phyloP scores from a whole-genome alignment of 2,329 filamentous ascomycete species.

The Colletotrichum brevisporum region DNA sequence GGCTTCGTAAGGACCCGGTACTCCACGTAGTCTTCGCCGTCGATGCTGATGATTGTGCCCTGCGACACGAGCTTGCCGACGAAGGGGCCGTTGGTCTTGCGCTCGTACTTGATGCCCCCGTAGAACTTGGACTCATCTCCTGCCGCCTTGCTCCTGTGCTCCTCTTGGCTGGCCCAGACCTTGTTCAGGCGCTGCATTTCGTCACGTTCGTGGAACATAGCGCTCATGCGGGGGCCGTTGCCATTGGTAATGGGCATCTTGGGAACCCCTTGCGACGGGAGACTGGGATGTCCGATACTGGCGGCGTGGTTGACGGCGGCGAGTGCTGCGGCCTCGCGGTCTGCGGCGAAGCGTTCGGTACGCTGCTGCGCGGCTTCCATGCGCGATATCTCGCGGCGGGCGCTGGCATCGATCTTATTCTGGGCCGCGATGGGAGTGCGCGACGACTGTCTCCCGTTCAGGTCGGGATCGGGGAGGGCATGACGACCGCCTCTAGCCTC shows the following conservation, averaged over 20 bases:
- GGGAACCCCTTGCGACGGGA: slow-evolving; percentile 23
- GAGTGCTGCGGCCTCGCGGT: slow-evolving; percentile 54
- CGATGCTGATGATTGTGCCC: slow-evolving; percentile 73
- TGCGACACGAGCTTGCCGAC: slow-evolving; percentile 74
- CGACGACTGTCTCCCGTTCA: slow-evolving; percentile 49
- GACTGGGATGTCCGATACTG: slow-evolving; percentile 10
- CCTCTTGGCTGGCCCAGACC: slow-evolving; percentile 70
- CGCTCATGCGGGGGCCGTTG: slow-evolving; percentile 31
- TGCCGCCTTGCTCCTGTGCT: slow-evolving; percentile 57
- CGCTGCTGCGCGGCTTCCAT: slow-evolving; percentile 66
- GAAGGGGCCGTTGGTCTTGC: slow-evolving; percentile 72
- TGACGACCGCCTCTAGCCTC: slow-evolving; percentile 51
- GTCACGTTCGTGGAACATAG: slow-evolving; percentile 60
- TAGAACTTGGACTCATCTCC: slow-evolving; percentile 70
- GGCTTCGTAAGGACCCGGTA: slow-evolving; percentile 76
- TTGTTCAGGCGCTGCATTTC: slow-evolving; percentile 67
- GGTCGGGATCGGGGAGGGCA: slow-evolving; percentile 53
- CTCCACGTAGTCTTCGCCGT: slow-evolving; percentile 77
- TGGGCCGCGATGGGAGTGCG: slow-evolving; percentile 52
- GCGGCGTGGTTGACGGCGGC: slow-evolving; percentile 48
- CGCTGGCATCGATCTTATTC: slow-evolving; percentile 64
- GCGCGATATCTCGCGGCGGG: slow-evolving; percentile 66
- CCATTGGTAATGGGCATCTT: slow-evolving; percentile 31
- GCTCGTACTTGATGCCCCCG: slow-evolving; percentile 73
- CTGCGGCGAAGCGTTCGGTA: slow-evolving; percentile 62